Conservation (phyloP, 2,329 filamentous ascomycete species). For the Hypoxylon sp. region DNA sequence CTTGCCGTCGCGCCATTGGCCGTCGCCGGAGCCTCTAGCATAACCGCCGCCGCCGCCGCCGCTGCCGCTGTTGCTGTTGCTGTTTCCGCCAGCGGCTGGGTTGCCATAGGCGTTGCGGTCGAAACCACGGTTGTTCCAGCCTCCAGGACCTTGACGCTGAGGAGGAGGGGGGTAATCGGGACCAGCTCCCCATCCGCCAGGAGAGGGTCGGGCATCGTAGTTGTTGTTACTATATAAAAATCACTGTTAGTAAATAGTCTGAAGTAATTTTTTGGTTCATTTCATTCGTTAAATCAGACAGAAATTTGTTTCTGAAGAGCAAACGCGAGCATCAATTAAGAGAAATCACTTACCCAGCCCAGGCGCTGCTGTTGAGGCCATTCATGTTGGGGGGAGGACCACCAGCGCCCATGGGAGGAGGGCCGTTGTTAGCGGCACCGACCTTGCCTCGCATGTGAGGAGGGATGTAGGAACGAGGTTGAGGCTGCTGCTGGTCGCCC, state of each 20-base stretch:
- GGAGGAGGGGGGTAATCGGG: slow-evolving; percentile 54
- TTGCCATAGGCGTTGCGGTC: slow-evolving; percentile 75
- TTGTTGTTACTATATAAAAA: slow-evolving; percentile 63
- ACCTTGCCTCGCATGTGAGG: slow-evolving; percentile 81
- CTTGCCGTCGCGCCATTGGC: slow-evolving; percentile 97
- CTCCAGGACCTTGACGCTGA: slow-evolving; percentile 49
- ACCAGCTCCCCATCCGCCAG: slow-evolving; percentile 54
- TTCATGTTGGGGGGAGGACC: slow-evolving; percentile 59
- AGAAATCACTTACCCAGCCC: slow-evolving; percentile 69
- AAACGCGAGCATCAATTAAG: neutral
- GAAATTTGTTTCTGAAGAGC: slow-evolving; percentile 2
- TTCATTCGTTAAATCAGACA: slow-evolving; percentile 9
- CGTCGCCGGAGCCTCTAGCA: slow-evolving; percentile 90
- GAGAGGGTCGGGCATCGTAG: slow-evolving; percentile 58
- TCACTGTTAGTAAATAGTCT: slow-evolving; percentile 39
- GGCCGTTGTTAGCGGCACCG: slow-evolving; percentile 51
- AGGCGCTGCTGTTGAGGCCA: slow-evolving; percentile 74
- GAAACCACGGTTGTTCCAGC: slow-evolving; percentile 61
- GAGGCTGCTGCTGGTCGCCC: slow-evolving; percentile 61
- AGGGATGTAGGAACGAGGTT: slow-evolving; percentile 82
- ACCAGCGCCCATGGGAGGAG: slow-evolving; percentile 52
- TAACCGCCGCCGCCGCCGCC: slow-evolving; percentile 67
- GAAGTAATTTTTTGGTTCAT: neutral
- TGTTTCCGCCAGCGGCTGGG: slow-evolving; percentile 61
- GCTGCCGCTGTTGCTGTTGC: slow-evolving; percentile 61